Conservation (phyloP, 2,329 filamentous ascomycete genomes). For the Beauveria rudraprayagi region DNA sequence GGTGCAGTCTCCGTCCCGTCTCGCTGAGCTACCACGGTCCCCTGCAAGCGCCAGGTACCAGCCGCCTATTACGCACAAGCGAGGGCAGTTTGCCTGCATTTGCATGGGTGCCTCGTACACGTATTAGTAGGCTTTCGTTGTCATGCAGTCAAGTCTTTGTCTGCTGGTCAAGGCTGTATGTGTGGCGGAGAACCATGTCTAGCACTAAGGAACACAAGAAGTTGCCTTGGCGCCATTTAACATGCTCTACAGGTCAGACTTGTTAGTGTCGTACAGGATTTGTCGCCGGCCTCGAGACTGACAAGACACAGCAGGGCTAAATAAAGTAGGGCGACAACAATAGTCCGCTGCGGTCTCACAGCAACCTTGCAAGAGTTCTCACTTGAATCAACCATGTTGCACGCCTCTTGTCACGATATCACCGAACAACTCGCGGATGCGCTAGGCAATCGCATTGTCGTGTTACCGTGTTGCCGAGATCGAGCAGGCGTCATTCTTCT, state of each 20-base stretch:
- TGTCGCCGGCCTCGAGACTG: background rate
- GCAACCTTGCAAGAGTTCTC: background rate
- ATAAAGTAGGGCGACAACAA: background rate
- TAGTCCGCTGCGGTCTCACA: background rate
- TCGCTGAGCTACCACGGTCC: background rate
- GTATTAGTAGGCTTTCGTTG: background rate
- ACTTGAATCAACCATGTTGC: background rate
- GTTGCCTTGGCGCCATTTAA: background rate
- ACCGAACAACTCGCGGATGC: background rate
- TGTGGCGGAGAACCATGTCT: background rate
- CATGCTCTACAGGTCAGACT: background rate
- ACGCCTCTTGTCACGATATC: background rate
- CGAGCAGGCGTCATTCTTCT: background rate
- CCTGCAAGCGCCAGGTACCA: constrained; percentile 6
- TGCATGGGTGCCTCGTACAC: background rate
- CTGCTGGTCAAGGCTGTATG: background rate
- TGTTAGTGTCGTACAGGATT: background rate
- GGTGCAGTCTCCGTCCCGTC: background rate
- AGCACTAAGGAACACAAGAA: background rate
- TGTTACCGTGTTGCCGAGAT: constrained; percentile 1
- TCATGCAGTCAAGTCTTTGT: background rate
- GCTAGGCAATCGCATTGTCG: constrained; percentile 2
- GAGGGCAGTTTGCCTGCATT: background rate
- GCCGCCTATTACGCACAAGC: background rate
- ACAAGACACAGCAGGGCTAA: background rate